Evolutionary conservation across 2,329 filamentous ascomycete genomes (phyloP).

Genomic region (Teratosphaeria destructans): DNA sequence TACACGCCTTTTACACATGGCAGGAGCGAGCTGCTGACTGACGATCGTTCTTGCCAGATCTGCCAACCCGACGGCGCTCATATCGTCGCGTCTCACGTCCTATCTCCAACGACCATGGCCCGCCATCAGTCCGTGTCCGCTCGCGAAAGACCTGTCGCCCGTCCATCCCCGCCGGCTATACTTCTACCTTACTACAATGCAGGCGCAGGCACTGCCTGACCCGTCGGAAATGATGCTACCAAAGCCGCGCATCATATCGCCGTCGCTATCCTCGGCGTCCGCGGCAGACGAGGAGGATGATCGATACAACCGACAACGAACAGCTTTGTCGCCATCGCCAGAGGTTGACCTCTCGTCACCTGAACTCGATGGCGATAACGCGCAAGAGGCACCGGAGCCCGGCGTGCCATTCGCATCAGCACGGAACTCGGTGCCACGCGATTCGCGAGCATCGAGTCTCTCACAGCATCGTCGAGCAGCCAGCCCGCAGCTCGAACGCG

Average conservation of each 20-base stretch:
- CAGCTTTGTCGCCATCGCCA: conserved; percentile 74
- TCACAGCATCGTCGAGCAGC: conserved; percentile 57
- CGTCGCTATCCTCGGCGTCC: conserved; percentile 68
- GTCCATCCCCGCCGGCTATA: conserved; percentile 91
- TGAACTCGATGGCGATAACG: conserved; percentile 65
- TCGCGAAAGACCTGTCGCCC: conserved; percentile 85
- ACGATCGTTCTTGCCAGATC: conserved; percentile 50
- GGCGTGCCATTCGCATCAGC: conserved; percentile 50
- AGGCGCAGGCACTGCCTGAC: conserved; percentile 71
- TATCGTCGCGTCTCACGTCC: conserved; percentile 79
- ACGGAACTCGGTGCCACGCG: conserved; percentile 27
- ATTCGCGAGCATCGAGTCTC: conserved; percentile 32
- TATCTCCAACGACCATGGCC: conserved; percentile 84
- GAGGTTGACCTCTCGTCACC: conserved; percentile 84
- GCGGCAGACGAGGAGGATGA: conserved; percentile 62
- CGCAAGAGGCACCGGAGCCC: conserved; percentile 48
- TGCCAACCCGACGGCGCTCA: conserved; percentile 87
- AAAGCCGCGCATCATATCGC: conserved; percentile 60
- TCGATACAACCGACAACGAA: conserved; percentile 45
- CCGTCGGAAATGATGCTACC: conserved; percentile 23
- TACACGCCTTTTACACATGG: background rate
- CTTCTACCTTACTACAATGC: conserved; percentile 86
- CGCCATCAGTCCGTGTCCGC: conserved; percentile 66
- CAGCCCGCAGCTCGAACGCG: conserved; percentile 81
- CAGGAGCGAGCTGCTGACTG: conserved; percentile 23